These are phyloP conservation scores for Periconia sp. DNA, from an alignment of 2,329 filamentous ascomycete species.

Conservation along the genomic window DNA sequence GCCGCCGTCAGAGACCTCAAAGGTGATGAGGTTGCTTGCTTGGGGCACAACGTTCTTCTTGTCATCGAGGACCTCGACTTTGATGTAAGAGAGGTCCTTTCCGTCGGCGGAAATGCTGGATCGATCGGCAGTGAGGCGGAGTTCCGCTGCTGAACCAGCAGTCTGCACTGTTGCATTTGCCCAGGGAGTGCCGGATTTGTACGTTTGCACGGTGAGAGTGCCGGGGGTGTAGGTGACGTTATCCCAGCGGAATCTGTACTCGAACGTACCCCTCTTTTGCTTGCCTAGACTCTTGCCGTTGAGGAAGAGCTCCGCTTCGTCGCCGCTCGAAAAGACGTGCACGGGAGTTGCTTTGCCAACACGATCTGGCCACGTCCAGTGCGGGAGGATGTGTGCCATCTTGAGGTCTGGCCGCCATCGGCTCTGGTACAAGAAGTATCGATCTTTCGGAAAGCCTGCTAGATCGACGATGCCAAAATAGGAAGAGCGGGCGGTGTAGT, in stretches of 20 bases:
- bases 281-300: constrained; percentile 57
- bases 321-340: constrained; percentile 59
- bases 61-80: constrained; percentile 52
- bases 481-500: constrained; percentile 54
- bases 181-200: constrained; percentile 56
- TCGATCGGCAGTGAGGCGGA: constrained; percentile 52
- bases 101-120: constrained; percentile 48
- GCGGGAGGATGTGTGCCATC: constrained; percentile 61
- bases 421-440: constrained; percentile 62
- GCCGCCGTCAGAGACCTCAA: constrained; percentile 51
- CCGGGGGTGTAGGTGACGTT: constrained; percentile 56
- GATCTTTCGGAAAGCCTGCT: constrained; percentile 63
- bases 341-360: constrained; percentile 58
- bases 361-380: constrained; percentile 62
- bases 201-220: constrained; percentile 55
- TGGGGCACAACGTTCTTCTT: constrained; percentile 52
- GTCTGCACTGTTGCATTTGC: constrained; percentile 52
- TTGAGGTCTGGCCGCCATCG: constrained; percentile 57
- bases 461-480: constrained; percentile 65
- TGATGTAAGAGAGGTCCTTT: constrained; percentile 56
- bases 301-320: constrained; percentile 62
- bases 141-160: constrained; percentile 45
- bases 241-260: constrained; percentile 62
- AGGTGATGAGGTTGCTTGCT: constrained; percentile 52
- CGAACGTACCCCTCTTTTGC: constrained; percentile 38